These are phyloP conservation scores for Juglanconis oblonga DNA, from an alignment of 2,329 filamentous ascomycete species.

Conservation along the genomic window DNA sequence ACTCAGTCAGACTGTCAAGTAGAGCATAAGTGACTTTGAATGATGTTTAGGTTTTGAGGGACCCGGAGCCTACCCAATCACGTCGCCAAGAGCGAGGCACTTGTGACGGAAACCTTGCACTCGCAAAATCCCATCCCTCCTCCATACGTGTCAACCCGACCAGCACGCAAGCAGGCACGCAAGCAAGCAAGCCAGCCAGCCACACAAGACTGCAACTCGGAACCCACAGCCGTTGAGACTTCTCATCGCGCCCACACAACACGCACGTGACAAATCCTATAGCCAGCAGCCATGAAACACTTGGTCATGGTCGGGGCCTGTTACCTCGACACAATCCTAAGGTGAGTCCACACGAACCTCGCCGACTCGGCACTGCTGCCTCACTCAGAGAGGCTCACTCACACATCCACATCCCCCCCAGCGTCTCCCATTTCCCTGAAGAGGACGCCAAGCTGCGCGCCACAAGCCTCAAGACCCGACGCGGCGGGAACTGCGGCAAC, in stretches of 20 bases:
- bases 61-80: too few species aligned
- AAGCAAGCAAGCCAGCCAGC: too few species aligned
- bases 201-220: too few species aligned
- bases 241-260: neutral
- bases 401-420: conserved; percentile 30
- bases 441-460: conserved; percentile 75
- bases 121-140: too few species aligned
- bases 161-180: too few species aligned
- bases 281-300: conserved; percentile 42
- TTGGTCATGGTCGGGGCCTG: conserved; percentile 65
- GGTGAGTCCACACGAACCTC: conserved; percentile 37
- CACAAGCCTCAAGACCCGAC: conserved; percentile 52
- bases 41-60: too few species aligned
- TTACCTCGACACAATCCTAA: conserved; percentile 69
- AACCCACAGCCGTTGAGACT: neutral
- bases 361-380: neutral
- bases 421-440: conserved; percentile 62
- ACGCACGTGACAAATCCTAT: neutral
- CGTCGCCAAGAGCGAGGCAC: too few species aligned
- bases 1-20: too few species aligned
- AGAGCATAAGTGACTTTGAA: too few species aligned
- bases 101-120: too few species aligned
- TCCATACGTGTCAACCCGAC: too few species aligned
- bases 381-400: neutral
- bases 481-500: conserved; percentile 73